Evolutionary conservation across 2,329 filamentous ascomycete genomes (phyloP), one percentile per base, ranked within the genome.

Genomic region (Colletotrichum neosansevieriae): DNA sequence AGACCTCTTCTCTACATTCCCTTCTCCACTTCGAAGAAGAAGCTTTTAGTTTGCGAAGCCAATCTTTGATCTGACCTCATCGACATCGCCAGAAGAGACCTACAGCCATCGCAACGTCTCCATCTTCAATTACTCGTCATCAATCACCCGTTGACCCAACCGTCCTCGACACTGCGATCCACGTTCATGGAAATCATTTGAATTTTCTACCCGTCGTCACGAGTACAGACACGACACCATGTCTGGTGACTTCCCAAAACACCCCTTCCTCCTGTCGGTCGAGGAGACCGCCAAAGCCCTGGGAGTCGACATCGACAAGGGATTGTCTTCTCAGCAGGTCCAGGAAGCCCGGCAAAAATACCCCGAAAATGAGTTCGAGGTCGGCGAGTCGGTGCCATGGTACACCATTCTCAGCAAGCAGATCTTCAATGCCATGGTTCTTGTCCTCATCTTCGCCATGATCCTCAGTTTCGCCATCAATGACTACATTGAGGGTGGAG

Each of bases 371-470:
- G 90, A 93, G 75, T 83, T 94, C 19, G 88, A 93, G 50, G 87
- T 92, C 19, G 89, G 85, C 19, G 88, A 86, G 32, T 87, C 87
- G 32, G 89, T 94, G 54, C 87, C 86, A 75, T 85, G 89, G 91
- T 83, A 89, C 74, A 94, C 90, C 73, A 92, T 94, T 47, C 80
- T 94, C 53, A 81, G 91, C 66, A 90, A 91, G 73, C 92, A 94
- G 77, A 78, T 93, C 21, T 87, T 89, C 75, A 94, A 94, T 82
- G 91, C 92, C 66, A 93, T 94, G 92, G 91, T 92, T 64, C 79
- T 94, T 74, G 90, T 94, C 56, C 86, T 95, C 58, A 83, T 92
- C 61, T 91, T 94, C 74, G 92, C 92, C 74, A 93, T 94, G 90
- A 90, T 88, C 51, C 84, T 90, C 45, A 89, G 87, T 69, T 92